Conservation (phyloP, 768 basidiomycete species). For the Collybia sp. region DNA sequence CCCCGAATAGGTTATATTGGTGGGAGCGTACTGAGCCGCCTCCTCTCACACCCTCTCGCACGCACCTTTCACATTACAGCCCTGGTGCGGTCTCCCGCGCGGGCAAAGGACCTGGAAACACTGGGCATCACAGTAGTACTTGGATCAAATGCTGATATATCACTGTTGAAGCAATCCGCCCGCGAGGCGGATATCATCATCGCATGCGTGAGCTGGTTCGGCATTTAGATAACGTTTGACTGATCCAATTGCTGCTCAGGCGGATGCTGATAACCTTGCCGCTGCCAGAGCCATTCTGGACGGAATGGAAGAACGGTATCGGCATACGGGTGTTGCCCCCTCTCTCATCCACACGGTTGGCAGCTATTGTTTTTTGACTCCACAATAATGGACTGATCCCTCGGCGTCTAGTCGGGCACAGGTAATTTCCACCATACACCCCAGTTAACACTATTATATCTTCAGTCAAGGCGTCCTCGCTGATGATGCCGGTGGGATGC, state of each 20-base stretch:
- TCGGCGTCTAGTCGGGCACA: constrained; percentile 23
- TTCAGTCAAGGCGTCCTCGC: constrained; percentile 30
- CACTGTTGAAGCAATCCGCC: constrained; percentile 32
- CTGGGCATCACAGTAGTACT: constrained; percentile 33
- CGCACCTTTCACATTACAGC: constrained; percentile 38
- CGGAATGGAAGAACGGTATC: constrained; percentile 28
- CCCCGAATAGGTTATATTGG: constrained; percentile 46
- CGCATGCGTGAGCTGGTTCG: constrained; percentile 27
- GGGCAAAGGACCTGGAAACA: constrained; percentile 26
- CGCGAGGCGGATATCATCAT: constrained; percentile 41
- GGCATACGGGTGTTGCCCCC: constrained; percentile 25
- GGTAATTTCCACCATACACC: constrained; percentile 28
- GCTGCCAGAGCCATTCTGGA: constrained; percentile 33
- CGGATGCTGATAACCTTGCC: constrained; percentile 32
- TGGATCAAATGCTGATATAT: constrained; percentile 35
- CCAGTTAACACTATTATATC: constrained; percentile 38
- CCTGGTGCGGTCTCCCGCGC: constrained; percentile 38
- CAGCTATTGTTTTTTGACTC: constrained; percentile 1
- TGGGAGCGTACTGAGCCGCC: constrained; percentile 43
- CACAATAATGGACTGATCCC: constrained; percentile 2
- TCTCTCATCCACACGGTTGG: constrained; percentile 40
- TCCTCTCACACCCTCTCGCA: constrained; percentile 38
- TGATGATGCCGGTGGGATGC: constrained; percentile 24
- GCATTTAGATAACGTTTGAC: not conserved
- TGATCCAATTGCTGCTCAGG: constrained; percentile 15